phyloP scores from a whole-genome alignment of 2,329 filamentous ascomycete genomes.

The Thielaviopsis punctulata region DNA sequence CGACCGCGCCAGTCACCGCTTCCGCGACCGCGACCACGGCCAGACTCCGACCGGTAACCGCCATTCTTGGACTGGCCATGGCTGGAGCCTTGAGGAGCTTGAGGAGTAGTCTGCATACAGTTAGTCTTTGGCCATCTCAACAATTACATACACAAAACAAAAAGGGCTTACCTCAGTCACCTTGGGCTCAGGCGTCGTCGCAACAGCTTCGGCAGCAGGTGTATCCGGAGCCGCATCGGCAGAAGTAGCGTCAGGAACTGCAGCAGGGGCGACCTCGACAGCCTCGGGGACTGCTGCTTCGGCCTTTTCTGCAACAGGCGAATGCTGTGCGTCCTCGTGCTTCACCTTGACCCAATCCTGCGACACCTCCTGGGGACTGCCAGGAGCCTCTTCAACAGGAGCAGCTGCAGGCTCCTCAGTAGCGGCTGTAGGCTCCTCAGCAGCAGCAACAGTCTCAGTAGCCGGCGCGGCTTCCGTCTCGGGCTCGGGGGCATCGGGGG shows the following conservation, averaged over 20 bases:
- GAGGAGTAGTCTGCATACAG: slow-evolving; percentile 38
- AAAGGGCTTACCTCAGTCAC: not conserved
- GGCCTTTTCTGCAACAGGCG: not conserved
- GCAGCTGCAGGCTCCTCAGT: not conserved
- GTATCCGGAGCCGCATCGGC: not conserved
- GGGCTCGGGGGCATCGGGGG: slow-evolving; percentile 18
- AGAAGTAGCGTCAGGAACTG: not conserved
- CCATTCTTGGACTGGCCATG: slow-evolving; percentile 43
- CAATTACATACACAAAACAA: not conserved
- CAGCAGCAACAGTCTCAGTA: not conserved
- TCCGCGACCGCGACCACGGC: slow-evolving; percentile 35
- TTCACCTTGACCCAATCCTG: not conserved
- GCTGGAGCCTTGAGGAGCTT: slow-evolving; percentile 42
- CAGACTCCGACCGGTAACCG: slow-evolving; percentile 5
- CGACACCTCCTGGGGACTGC: not conserved
- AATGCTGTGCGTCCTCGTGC: not conserved
- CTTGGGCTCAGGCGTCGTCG: slow-evolving; percentile 19
- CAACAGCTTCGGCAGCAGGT: slow-evolving; percentile 16
- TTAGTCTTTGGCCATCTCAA: not conserved
- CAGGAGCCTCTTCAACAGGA: not conserved
- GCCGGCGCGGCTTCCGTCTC: slow-evolving; percentile 14
- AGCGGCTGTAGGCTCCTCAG: not conserved
- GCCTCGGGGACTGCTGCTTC: not conserved
- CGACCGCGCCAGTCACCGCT: slow-evolving; percentile 25
- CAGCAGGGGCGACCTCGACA: not conserved